Evolutionary conservation across 768 basidiomycete genomes (phyloP).

Genomic region (Pholiota conissans): DNA sequence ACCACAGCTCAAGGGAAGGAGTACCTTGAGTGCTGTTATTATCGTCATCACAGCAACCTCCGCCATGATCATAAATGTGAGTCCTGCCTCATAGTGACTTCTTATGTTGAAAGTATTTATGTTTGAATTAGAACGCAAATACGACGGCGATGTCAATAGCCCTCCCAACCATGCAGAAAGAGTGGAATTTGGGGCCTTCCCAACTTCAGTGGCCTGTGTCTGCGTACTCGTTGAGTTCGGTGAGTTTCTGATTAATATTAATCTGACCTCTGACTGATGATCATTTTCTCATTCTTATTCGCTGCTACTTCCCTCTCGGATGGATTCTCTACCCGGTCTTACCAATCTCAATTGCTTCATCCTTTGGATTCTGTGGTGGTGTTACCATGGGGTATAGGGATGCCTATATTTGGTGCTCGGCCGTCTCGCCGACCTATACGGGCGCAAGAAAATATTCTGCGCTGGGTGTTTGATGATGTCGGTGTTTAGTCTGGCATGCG

Average conservation of each 20-base stretch:
- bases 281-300: neutral
- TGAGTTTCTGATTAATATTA: neutral
- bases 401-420: conserved; percentile 5
- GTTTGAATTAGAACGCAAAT: neutral
- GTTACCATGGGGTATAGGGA: neutral
- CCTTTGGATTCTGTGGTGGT: neutral
- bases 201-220: conserved; percentile 1
- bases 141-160: conserved; percentile 4
- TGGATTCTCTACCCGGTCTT: neutral
- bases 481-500: conserved; percentile 4
- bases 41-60: conserved; percentile 1
- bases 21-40: neutral
- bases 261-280: neutral
- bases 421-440: conserved; percentile 6
- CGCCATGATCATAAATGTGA: conserved; percentile 1
- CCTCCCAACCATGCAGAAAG: neutral
- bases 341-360: neutral
- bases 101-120: neutral
- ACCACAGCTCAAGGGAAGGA: neutral
- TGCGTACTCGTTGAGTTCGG: conserved; percentile 4
- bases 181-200: neutral
- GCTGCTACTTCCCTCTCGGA: too few species aligned
- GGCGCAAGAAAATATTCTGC: conserved; percentile 2
- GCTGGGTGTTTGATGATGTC: neutral
- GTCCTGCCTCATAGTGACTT: neutral